These are phyloP conservation scores for Nothomitra cinnamomea DNA, from an alignment of 2,329 filamentous ascomycete species.

Conservation along the genomic window DNA sequence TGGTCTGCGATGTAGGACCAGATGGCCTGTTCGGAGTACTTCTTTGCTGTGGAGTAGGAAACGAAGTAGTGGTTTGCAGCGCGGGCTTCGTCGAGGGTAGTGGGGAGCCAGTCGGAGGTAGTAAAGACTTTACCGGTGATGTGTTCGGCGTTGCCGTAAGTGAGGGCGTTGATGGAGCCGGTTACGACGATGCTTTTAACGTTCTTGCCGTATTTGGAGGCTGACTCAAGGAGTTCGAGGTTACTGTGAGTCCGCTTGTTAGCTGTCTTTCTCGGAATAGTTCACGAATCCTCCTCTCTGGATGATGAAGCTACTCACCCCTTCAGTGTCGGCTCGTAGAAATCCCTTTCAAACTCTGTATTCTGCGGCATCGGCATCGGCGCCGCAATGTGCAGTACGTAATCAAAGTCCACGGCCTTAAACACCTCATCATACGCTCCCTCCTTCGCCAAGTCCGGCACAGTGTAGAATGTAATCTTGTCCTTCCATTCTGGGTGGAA, in stretches of 20 bases:
- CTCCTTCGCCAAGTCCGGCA: constrained; percentile 16
- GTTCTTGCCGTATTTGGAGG: not conserved
- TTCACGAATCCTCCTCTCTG: constrained; percentile 17
- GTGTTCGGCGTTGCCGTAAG: constrained; percentile 17
- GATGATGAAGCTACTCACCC: constrained; percentile 31
- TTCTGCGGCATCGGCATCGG: constrained; percentile 35
- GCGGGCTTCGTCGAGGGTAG: not conserved
- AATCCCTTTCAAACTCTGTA: constrained; percentile 22
- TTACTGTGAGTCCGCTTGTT: constrained; percentile 13
- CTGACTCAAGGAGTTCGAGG: constrained; percentile 12
- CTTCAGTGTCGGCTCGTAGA: constrained; percentile 38
- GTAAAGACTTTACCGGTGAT: not conserved
- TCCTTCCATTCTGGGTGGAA: constrained; percentile 27
- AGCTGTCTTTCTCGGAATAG: not conserved
- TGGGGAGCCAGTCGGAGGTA: not conserved
- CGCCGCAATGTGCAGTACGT: constrained; percentile 43
- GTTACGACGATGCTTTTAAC: constrained; percentile 13
- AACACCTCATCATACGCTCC: not conserved
- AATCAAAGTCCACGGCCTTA: constrained; percentile 28
- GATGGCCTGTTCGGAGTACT: constrained; percentile 33
- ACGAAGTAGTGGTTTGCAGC: not conserved
- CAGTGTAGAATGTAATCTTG: constrained; percentile 28
- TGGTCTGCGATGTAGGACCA: constrained; percentile 33
- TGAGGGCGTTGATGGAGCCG: constrained; percentile 27
- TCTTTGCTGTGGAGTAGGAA: constrained; percentile 38